These are phyloP conservation scores for Phytophthora palmivora DNA, from an alignment of 352 stramenopile genomes.

Conservation along the genomic window DNA sequence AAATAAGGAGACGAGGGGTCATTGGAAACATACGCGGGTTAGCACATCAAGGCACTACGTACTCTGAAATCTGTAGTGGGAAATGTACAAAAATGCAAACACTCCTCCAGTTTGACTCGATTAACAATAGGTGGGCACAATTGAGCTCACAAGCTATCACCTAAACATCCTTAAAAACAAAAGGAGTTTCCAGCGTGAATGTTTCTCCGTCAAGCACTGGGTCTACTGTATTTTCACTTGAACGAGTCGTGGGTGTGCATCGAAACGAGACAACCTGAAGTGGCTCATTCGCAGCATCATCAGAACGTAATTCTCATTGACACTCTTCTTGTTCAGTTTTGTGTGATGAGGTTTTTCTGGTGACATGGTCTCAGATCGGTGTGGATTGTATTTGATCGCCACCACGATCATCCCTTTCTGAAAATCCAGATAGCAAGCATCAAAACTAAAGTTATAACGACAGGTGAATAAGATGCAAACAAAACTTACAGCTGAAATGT, in stretches of 20 bases:
- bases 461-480: not conserved
- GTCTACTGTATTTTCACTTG: constrained; percentile 35
- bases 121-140: no score
- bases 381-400: constrained; percentile 63
- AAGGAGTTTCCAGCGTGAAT: constrained; percentile 55
- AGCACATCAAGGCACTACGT: constrained; percentile 49
- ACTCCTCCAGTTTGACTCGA: no score
- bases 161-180: constrained; percentile 46
- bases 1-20: not conserved
- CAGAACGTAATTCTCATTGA: constrained; percentile 9
- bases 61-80: constrained; percentile 71
- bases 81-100: constrained; percentile 75
- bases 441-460: not conserved
- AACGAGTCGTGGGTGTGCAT: constrained; percentile 46
- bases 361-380: not conserved
- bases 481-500: constrained; percentile 57
- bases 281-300: constrained; percentile 14
- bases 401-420: constrained; percentile 84
- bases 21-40: constrained; percentile 43
- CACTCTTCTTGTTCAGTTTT: constrained; percentile 23
- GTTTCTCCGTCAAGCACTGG: constrained; percentile 42
- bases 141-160: not conserved
- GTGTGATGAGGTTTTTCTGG: constrained; percentile 20
- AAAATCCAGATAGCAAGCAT: not conserved
- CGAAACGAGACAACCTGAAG: constrained; percentile 56